phyloP scores from a whole-genome alignment of 495 filamentous ascomycete genomes.

The Penicillium pancosmium region DNA sequence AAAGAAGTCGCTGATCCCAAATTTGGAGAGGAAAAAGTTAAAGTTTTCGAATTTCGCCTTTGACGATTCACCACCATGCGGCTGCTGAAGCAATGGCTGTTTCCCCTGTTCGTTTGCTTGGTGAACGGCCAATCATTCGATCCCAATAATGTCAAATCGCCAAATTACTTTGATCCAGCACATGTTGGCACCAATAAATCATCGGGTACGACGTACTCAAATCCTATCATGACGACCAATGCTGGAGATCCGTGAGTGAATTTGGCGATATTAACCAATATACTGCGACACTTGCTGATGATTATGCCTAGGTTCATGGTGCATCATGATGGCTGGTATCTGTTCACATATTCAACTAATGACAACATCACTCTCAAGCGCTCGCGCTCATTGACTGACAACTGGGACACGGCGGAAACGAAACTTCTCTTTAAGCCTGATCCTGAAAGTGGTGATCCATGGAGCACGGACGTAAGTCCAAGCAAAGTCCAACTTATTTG shows the following conservation, averaged over 20 bases:
- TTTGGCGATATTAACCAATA: constrained; percentile 25
- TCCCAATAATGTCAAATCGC: not conserved
- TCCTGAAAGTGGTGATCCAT: constrained; percentile 38
- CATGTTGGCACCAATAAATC: constrained; percentile 7
- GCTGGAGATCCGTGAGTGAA: constrained; percentile 26
- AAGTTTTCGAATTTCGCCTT: too few relatives aligned
- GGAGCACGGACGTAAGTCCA: constrained; percentile 27
- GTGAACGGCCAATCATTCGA: not conserved
- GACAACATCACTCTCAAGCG: constrained; percentile 34
- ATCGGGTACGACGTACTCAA: constrained; percentile 35
- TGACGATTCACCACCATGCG: too few relatives aligned
- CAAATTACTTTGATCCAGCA: not conserved
- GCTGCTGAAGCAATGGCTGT: too few relatives aligned
- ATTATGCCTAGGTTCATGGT: constrained; percentile 8
- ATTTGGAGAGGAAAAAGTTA: too few relatives aligned
- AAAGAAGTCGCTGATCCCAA: too few relatives aligned
- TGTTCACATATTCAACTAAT: constrained; percentile 36
- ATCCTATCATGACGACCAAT: constrained; percentile 33
- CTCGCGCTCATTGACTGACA: constrained; percentile 31
- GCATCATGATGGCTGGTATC: constrained; percentile 33
- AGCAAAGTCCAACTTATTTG: not conserved
- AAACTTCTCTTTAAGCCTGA: constrained; percentile 44
- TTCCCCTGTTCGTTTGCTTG: not conserved
- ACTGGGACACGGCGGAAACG: constrained; percentile 32
- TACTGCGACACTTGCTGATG: not conserved